Evolutionary conservation across 768 basidiomycete species (phyloP), one percentile per base, ranked within the genome.

Genomic region (Clathrus columnatus): DNA sequence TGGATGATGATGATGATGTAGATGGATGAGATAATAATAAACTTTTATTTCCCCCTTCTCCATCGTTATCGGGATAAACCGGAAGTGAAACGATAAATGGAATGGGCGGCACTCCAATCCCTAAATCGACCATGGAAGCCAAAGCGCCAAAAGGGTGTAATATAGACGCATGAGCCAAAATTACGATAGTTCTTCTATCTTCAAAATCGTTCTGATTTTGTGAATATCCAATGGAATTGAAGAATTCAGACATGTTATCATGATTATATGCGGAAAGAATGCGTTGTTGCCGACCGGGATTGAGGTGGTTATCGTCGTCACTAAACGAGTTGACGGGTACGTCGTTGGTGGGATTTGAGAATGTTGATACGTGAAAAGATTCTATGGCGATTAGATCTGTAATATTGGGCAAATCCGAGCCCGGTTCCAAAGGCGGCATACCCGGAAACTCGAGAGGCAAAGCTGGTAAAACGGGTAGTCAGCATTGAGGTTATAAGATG

Each of bases 341-440:
- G 14, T 26, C 45, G 36, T 16, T 20, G 24, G 23, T 10, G 18
- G 45, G 45, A 43, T 5, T 7, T 28, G 54, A 26, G 18, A 45
- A 30, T 2, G 45, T 26, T 16, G 54, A 55, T n/a, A 64, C 64
- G n/a, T 69, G 65, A 65, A 89, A 85, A 4, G 77, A 76, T 51
- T 77, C 68, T 6, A 91, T 70, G 0, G 76, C 80, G 48, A 90
- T 65, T 4, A 90, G 72, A 55, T 83, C 70, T 4, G 80, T 73
- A 42, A 85, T 62, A 5, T 75, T 66, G 10, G 85, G 87, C 2
- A 83, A 24, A 16, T 55, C 45, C 14, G 54, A 55, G n/a, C 54
- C 54, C 2, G 54, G 54, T 17, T n/a, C 30, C 29, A 16, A 47
- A 17, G 54, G 54, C 32, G 54, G 54, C 18, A 29, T 18, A 21